A percentile compares a stretch with the other conserved stretches of the same genome.
Conservation (phyloP, 768 basidiomycete species). For the Ephemerocybe angulata region DNA sequence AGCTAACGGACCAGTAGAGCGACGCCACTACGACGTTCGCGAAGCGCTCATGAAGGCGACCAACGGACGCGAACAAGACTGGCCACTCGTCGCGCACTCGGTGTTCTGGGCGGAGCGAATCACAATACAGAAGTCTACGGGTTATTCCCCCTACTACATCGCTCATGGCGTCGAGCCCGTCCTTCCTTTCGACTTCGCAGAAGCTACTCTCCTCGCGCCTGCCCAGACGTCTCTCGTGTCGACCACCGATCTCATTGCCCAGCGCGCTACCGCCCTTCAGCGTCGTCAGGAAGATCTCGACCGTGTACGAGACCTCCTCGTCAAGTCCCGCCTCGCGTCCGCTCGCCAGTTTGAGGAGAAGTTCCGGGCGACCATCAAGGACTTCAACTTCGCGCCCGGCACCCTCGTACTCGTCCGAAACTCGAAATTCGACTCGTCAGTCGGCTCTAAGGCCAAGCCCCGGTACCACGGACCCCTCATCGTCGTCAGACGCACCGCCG, state of each 20-base stretch:
- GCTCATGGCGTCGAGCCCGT: slow-evolving; percentile 32
- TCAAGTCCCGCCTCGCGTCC: slow-evolving; percentile 9
- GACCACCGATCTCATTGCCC: slow-evolving; percentile 18
- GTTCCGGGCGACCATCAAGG: slow-evolving; percentile 11
- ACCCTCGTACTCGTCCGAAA: slow-evolving; percentile 32
- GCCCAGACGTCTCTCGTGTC: slow-evolving; percentile 6
- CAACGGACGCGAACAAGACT: too few species aligned
- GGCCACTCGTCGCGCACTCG: slow-evolving; percentile 13
- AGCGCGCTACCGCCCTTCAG: slow-evolving; percentile 22
- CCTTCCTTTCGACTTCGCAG: slow-evolving; percentile 26
- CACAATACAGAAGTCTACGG: slow-evolving; percentile 25
- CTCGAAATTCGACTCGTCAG: slow-evolving; percentile 21
- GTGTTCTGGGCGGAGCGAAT: slow-evolving; percentile 33
- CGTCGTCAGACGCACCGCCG: slow-evolving; percentile 21
- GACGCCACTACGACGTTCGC: slow-evolving; percentile 23
- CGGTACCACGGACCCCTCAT: slow-evolving; percentile 32
- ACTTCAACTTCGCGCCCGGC: slow-evolving; percentile 21
- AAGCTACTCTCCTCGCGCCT: slow-evolving; percentile 16
- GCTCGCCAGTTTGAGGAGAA: slow-evolving; percentile 24
- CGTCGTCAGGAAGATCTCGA: slow-evolving; percentile 22
- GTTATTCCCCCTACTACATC: slow-evolving; percentile 33
- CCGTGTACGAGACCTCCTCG: slow-evolving; percentile 12
- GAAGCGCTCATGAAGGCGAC: slow-evolving; percentile 31
- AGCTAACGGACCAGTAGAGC: slow-evolving; percentile 35
- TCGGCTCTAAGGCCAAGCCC: slow-evolving; percentile 24